phyloP scores from a whole-genome alignment of 768 basidiomycete genomes.

The Lactarius psammicola region DNA sequence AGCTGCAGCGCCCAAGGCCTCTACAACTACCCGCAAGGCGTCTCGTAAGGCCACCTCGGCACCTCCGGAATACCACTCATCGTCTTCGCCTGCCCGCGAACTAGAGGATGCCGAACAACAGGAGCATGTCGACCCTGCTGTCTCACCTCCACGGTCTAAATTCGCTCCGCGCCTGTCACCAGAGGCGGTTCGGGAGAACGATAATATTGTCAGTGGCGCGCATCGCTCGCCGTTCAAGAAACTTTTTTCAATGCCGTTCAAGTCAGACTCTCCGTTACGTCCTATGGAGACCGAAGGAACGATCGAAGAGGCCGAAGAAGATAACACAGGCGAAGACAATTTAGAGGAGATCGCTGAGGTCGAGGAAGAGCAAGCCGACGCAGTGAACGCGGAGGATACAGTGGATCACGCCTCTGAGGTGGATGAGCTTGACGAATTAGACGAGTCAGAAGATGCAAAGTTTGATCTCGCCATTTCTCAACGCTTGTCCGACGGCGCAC shows the following conservation, averaged over 20 bases:
- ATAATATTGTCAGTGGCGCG: conserved; percentile 16
- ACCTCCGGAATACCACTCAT: conserved; percentile 50
- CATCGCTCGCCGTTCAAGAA: conserved; percentile 25
- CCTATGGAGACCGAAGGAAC: conserved; percentile 19
- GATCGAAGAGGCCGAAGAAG: conserved; percentile 30
- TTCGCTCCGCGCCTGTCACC: conserved; percentile 55
- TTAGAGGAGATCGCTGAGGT: conserved; percentile 9
- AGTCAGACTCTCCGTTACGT: conserved; percentile 16
- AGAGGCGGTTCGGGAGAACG: conserved; percentile 37
- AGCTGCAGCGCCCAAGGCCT: conserved; percentile 45
- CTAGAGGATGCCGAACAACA: conserved; percentile 2
- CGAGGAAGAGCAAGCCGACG: conserved; percentile 23
- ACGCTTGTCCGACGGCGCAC: conserved; percentile 40
- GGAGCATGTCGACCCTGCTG: conserved; percentile 24
- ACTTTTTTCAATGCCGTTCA: conserved; percentile 15
- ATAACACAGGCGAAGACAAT: conserved; percentile 23
- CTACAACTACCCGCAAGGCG: conserved; percentile 47
- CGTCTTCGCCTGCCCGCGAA: conserved; percentile 28
- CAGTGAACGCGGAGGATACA: conserved; percentile 11
- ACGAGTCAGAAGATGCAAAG: conserved; percentile 27
- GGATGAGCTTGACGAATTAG: conserved; percentile 26
- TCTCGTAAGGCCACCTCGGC: conserved; percentile 70
- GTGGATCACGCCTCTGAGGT: conserved; percentile 7
- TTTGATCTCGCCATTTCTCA: conserved; percentile 37
- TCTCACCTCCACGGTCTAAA: conserved; percentile 50